phyloP scores from a whole-genome alignment of 2,329 filamentous ascomycete species.

The Botryotinia convoluta region DNA sequence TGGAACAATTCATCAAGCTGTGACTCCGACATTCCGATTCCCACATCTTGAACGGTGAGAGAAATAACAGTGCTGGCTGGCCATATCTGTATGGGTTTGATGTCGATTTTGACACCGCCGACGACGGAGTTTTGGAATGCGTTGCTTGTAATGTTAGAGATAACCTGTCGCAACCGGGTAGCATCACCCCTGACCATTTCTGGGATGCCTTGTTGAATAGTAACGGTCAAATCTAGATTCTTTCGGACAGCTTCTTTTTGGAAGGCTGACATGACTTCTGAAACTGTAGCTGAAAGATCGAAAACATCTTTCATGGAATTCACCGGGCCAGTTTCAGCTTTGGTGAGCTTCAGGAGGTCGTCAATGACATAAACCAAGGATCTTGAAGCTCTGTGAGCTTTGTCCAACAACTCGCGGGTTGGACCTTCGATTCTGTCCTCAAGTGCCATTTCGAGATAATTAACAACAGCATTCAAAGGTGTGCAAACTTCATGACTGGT shows the following conservation, averaged over 20 bases:
- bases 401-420: constrained; percentile 77
- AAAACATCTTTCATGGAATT: constrained; percentile 80
- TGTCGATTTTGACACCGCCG: constrained; percentile 30
- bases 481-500: constrained; percentile 77
- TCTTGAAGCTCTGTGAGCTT: constrained; percentile 87
- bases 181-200: constrained; percentile 28
- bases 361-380: constrained; percentile 94
- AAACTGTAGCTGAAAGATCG: constrained; percentile 66
- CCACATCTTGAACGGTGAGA: constrained; percentile 28
- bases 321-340: constrained; percentile 77
- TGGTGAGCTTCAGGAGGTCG: constrained; percentile 83
- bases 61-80: constrained; percentile 23
- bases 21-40: constrained; percentile 27
- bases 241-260: constrained; percentile 61
- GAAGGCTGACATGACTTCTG: constrained; percentile 74
- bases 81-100: constrained; percentile 20
- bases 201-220: constrained; percentile 27
- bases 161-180: constrained; percentile 27
- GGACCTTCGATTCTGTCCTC: constrained; percentile 77
- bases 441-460: constrained; percentile 86
- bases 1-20: constrained; percentile 57
- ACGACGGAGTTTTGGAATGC: constrained; percentile 28
- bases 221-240: constrained; percentile 22
- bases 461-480: constrained; percentile 89
- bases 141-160: constrained; percentile 30